These are phyloP conservation scores for Nemania sp. DNA, from an alignment of 2,329 filamentous ascomycete genomes.

Conservation along the genomic window DNA sequence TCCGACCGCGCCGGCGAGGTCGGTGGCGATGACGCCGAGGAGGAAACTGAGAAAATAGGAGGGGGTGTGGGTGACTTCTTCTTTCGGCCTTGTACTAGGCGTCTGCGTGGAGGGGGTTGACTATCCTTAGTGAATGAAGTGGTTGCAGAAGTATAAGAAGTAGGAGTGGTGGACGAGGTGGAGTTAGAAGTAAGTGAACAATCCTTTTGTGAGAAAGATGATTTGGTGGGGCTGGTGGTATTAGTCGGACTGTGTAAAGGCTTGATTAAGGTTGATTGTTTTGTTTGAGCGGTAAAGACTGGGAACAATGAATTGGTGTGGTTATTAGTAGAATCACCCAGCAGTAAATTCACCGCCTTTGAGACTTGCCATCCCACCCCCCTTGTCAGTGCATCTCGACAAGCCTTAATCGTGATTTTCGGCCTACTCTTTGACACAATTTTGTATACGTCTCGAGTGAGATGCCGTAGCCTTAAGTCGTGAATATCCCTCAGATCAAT, in stretches of 20 bases:
- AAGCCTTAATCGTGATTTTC: conserved; percentile 36
- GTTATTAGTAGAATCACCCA: conserved; percentile 16
- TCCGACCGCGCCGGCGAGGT: conserved; percentile 36
- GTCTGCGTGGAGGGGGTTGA: conserved; percentile 32
- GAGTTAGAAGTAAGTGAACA: conserved; percentile 20
- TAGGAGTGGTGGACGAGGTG: conserved; percentile 17
- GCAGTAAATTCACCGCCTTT: conserved; percentile 33
- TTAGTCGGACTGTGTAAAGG: conserved; percentile 6
- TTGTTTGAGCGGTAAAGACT: conserved; percentile 2
- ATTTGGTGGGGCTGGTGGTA: conserved; percentile 6
- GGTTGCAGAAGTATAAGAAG: conserved; percentile 20
- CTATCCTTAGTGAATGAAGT: conserved; percentile 25
- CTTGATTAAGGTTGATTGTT: conserved; percentile 15
- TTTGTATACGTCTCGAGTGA: conserved; percentile 39
- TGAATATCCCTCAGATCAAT: conserved; percentile 38
- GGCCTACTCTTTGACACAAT: conserved; percentile 37
- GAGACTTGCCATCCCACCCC: conserved; percentile 36
- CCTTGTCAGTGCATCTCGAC: conserved; percentile 38
- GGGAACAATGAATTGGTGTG: conserved; percentile 2
- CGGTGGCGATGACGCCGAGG: conserved; percentile 39
- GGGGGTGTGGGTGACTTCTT: conserved; percentile 36
- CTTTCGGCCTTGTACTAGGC: conserved; percentile 39
- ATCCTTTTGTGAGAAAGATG: conserved; percentile 24
- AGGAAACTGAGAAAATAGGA: conserved; percentile 40
- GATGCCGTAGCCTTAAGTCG: conserved; percentile 38